These are phyloP conservation scores for Arthrobotrys iridis DNA, from an alignment of 2,329 filamentous ascomycete genomes.

Conservation along the genomic window DNA sequence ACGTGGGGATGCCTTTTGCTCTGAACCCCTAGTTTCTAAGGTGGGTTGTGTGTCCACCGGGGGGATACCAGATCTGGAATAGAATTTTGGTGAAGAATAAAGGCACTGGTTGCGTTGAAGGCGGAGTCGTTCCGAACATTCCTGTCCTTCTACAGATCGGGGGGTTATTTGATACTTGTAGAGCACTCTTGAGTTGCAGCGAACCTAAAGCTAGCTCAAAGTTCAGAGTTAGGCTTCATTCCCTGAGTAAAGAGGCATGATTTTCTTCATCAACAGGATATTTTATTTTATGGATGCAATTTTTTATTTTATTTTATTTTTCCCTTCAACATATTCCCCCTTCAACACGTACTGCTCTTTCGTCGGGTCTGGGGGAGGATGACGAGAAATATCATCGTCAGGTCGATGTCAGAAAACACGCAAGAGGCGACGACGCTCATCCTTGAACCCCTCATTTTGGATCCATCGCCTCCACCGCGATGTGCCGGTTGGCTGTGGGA, in stretches of 20 bases:
- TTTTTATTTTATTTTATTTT: slow-evolving; percentile 8
- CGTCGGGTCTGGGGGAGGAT: too few species aligned
- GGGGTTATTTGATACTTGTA: slow-evolving; percentile 44
- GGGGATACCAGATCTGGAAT: slow-evolving; percentile 25
- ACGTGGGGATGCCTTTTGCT: slow-evolving; percentile 50
- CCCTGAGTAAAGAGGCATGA: slow-evolving; percentile 28
- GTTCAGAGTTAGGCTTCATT: slow-evolving; percentile 45
- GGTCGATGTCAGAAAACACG: slow-evolving; percentile 41
- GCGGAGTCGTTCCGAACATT: slow-evolving; percentile 55
- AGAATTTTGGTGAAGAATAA: slow-evolving; percentile 9
- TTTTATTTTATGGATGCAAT: not conserved
- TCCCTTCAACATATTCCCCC: too few species aligned
- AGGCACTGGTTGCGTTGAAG: slow-evolving; percentile 50
- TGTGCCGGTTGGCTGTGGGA: slow-evolving; percentile 54
- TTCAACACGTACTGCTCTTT: too few species aligned
- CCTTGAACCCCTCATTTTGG: slow-evolving; percentile 20
- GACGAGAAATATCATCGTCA: slow-evolving; percentile 24
- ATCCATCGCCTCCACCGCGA: slow-evolving; percentile 38
- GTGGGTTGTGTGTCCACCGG: slow-evolving; percentile 33
- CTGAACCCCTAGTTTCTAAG: slow-evolving; percentile 35
- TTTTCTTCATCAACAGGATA: not conserved
- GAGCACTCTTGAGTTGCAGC: slow-evolving; percentile 12
- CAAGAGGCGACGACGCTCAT: slow-evolving; percentile 38
- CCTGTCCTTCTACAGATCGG: slow-evolving; percentile 50
- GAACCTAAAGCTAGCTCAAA: slow-evolving; percentile 38